Conservation (phyloP, 176 grass and related monocot genomes). For the Oryza rufipogon region DNA sequence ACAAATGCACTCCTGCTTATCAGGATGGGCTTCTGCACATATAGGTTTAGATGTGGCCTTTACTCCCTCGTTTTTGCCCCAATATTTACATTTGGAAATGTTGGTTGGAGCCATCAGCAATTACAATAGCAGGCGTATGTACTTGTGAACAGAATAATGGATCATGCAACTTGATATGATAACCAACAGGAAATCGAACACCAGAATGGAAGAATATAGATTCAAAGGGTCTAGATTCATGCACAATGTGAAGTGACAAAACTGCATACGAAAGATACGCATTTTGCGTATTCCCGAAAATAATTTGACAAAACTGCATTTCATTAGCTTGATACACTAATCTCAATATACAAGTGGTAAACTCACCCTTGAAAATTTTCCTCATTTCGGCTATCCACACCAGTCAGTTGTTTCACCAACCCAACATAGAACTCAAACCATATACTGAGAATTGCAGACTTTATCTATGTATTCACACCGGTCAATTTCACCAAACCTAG, state of each 20-base stretch:
- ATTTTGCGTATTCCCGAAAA: no score
- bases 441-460: not conserved
- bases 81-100: not conserved
- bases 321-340: constrained; percentile 8
- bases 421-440: not conserved
- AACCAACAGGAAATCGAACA: not conserved
- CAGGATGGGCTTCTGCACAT: not conserved
- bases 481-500: not conserved
- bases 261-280: not conserved
- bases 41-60: not conserved
- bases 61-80: not conserved
- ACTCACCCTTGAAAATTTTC: not conserved
- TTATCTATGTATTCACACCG: not conserved
- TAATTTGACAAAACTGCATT: not conserved
- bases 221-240: not conserved
- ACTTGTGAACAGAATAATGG: not conserved
- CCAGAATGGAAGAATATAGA: not conserved
- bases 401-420: not conserved
- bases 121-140: not conserved
- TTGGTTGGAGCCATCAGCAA: not conserved
- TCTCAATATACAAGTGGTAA: not conserved
- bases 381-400: constrained; percentile 13
- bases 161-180: not conserved
- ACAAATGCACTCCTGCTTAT: not conserved
- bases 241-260: not conserved